Base-by-base conservation (phyloP, 495 filamentous ascomycete genomes). In the Symbiotaphrina buchneri region DNA sequence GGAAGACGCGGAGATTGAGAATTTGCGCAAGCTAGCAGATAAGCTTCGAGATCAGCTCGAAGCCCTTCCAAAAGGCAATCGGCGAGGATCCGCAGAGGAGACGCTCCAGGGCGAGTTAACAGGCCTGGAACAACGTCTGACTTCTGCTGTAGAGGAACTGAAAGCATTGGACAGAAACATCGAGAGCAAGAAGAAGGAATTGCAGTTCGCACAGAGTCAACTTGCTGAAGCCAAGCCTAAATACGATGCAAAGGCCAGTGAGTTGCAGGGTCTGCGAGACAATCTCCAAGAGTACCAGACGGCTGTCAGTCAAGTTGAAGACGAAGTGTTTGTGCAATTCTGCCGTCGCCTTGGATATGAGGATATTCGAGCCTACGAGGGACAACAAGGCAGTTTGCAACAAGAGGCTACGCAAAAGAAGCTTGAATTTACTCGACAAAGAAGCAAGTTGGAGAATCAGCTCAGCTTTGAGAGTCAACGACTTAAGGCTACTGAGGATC, bases 291-390 rank as follows among this genome's bases (percentile, higher is more conserved):
- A 66, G 37, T 71, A 75, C 24, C 65, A 78, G 44, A 62, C 65
- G n/a, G 65, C 74, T n/a, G 80, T 94, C 32, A 68, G 74, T 31
- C 59, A 63, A 25, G 78, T 91, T 10, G 79, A 93, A 46, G 85
- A 99, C 47, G 68, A 84, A 39, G 65, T 99, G 14, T 95, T 91
- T 47, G 60, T 60, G 15, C 62, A 63, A 14, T 99, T 95, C 56
- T 95, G 90, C 56, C 65, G 70, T 42, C 69, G 79, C 18, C 61
- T 93, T 11, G 78, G 81, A 0, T 95, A 87, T 47, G 62, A 71
- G 13, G 73, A 82, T 41, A 92, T 99, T 39, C 78, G 85, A 14
- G 73, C 74, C 21, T 99, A 95, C 43, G 81, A 94, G 48, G 74
- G 71, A 5, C 83, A 90, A 35, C 87, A 95, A 47, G 87, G 87